Conservation (phyloP, 2,329 filamentous ascomycete genomes). For the Dactylella cylindrospora region DNA sequence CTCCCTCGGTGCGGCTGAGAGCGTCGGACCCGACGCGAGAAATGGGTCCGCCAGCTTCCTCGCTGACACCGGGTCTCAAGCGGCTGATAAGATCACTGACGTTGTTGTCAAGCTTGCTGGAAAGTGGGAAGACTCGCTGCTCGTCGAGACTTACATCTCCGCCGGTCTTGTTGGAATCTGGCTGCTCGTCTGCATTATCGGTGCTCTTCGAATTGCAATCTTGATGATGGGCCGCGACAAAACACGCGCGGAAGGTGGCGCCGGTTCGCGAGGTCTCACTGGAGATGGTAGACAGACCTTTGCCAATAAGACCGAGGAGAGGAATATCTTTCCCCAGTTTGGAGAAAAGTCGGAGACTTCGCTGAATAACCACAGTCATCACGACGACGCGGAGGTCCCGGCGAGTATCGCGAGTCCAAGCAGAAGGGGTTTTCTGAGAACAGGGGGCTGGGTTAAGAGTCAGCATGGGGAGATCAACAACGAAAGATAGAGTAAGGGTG, state of each 20-base stretch:
- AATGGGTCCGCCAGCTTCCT: slow-evolving; percentile 68
- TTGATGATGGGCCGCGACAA: slow-evolving; percentile 64
- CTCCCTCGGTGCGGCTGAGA: slow-evolving; percentile 70
- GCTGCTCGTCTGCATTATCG: slow-evolving; percentile 73
- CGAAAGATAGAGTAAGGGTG: background rate
- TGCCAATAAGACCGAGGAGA: slow-evolving; percentile 11
- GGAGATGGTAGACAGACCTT: slow-evolving; percentile 22
- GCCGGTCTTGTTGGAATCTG: slow-evolving; percentile 73
- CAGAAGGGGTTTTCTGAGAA: slow-evolving; percentile 17
- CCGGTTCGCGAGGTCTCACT: slow-evolving; percentile 18
- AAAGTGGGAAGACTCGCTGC: slow-evolving; percentile 67
- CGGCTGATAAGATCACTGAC: slow-evolving; percentile 77
- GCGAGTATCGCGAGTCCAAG: slow-evolving; percentile 23
- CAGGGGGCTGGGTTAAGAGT: slow-evolving; percentile 9
- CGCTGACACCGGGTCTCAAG: slow-evolving; percentile 69
- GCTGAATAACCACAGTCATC: slow-evolving; percentile 2
- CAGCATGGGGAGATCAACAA: slow-evolving; percentile 22
- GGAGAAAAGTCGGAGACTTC: slow-evolving; percentile 34
- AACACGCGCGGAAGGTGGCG: slow-evolving; percentile 63
- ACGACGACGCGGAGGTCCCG: slow-evolving; percentile 9
- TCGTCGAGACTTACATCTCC: slow-evolving; percentile 78
- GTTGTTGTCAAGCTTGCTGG: slow-evolving; percentile 71
- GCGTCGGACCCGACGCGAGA: slow-evolving; percentile 60
- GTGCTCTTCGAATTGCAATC: slow-evolving; percentile 66
- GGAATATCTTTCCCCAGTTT: slow-evolving; percentile 34